A percentile compares a stretch with the other conserved stretches of the same genome.
phyloP scores from a whole-genome alignment of 2,329 filamentous ascomycete species.

The Ustilaginoidea virens region DNA sequence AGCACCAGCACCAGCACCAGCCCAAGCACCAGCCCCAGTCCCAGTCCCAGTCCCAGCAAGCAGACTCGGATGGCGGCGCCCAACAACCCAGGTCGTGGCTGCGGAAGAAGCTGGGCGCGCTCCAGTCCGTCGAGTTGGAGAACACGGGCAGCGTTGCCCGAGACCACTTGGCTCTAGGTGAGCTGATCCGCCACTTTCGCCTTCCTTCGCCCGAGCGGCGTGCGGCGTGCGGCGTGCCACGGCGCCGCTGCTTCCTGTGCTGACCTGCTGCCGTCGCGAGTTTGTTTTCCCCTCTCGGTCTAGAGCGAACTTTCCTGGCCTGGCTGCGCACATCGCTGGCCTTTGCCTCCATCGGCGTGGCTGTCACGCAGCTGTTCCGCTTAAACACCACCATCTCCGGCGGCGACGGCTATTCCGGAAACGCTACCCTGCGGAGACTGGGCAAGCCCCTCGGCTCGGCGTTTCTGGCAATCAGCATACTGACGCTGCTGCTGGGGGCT shows the following conservation, averaged over 20 bases:
- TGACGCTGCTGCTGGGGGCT: slow-evolving; percentile 63
- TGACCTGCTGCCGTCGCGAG: too few species aligned
- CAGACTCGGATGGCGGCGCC: slow-evolving; percentile 7
- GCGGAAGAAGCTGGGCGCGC: slow-evolving; percentile 28
- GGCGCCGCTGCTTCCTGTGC: too few species aligned
- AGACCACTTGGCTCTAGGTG: slow-evolving; percentile 69
- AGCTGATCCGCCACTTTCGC: slow-evolving; percentile 7
- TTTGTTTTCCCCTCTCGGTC: too few species aligned
- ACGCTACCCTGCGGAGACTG: slow-evolving; percentile 39
- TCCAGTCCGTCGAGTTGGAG: slow-evolving; percentile 58
- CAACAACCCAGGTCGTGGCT: slow-evolving; percentile 28
- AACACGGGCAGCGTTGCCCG: slow-evolving; percentile 75
- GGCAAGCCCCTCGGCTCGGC: slow-evolving; percentile 63
- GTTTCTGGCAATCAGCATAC: slow-evolving; percentile 60
- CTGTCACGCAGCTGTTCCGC: slow-evolving; percentile 71
- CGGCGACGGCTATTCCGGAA: slow-evolving; percentile 15
- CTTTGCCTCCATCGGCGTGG: slow-evolving; percentile 71
- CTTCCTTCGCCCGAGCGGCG: not conserved
- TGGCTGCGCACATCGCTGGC: slow-evolving; percentile 72
- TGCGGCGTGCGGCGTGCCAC: too few species aligned
- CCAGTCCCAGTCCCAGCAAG: not conserved
- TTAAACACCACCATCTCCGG: slow-evolving; percentile 51
- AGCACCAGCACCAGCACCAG: too few species aligned
- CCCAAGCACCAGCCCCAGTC: not conserved
- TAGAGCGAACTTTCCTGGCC: slow-evolving; percentile 72